Evolutionary conservation across 345 rosid species (phyloP), one percentile per base, ranked within the genome.

Genomic region (Raphanus raphanistrum): DNA sequence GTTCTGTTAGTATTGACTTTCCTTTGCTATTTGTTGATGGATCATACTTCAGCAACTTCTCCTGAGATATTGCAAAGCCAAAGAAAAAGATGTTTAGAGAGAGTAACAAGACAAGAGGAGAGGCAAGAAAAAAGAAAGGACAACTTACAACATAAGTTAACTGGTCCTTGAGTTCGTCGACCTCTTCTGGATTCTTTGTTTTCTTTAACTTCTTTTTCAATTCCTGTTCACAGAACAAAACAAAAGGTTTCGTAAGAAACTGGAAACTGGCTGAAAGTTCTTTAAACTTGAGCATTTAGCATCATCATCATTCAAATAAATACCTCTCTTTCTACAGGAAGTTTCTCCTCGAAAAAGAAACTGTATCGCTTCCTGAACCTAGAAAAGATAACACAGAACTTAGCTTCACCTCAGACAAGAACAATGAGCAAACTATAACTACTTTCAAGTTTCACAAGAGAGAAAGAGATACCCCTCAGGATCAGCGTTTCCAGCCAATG

Each of bases 291-390:
- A 28, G 27, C 61, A 79, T 12, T 26, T 10, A 65, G 26, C 21
- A 29, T 35, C 16, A 48, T 48, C 16, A 43, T 48, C 26, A 77
- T 26, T 73, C 69, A 48, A 21, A 21, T 21, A 36, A 32, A 54
- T 67, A 79, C 82, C 82, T 73, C 74, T 79, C 79, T 75, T 74
- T 80, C 79, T n/a, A 82, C 77, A 41, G 91, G 95, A 77, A 94
- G 88, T 27, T 86, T 85, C 3, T 86, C 84, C 81, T 90, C 86
- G 36, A 75, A 88, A 12, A 94, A 86, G 73, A 94, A 94, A 79
- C 81, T 67, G 70, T 84, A 94, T 81, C 95, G 86, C 78, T 92
- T 92, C 83, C 87, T 89, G 76, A 89, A 90, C 83, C 97, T 90
- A 59, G 55, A 77, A 78, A 60, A 70, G 17, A 76, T 45, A 35